Percentiles rank a stretch among this genome's conserved stretches.
phyloP scores from a whole-genome alignment of 257 asterid species.

The Coffea canephora region DNA sequence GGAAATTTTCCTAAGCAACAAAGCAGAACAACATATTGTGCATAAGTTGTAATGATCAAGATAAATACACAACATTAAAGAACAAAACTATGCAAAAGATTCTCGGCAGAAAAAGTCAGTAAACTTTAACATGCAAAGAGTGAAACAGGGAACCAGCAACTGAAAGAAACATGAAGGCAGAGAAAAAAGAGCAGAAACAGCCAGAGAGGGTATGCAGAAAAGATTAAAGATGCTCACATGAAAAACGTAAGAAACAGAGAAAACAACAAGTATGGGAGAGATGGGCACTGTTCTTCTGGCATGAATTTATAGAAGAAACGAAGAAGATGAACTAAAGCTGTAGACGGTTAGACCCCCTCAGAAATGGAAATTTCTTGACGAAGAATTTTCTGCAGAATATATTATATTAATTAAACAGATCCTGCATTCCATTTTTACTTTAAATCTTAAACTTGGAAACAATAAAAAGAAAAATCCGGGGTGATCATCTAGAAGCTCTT shows the following conservation, averaged over 20 bases:
- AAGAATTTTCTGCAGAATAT: background rate
- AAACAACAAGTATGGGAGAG: background rate
- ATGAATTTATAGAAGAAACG: constrained; percentile 1
- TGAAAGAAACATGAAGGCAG: background rate
- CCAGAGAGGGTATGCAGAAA: background rate
- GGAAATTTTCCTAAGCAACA: too few relatives aligned
- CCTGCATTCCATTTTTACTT: background rate
- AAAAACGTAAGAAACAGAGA: background rate
- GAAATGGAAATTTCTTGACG: background rate
- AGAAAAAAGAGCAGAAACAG: background rate
- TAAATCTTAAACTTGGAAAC: background rate
- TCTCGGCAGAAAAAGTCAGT: background rate
- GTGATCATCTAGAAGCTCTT: constrained; percentile 1
- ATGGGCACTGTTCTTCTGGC: background rate
- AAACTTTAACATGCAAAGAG: constrained; percentile 11
- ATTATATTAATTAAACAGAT: too few relatives aligned
- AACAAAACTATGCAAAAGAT: background rate
- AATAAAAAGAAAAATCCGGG: background rate
- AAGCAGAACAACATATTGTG: background rate
- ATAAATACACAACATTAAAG: background rate
- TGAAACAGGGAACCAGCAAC: background rate
- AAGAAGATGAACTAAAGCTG: background rate
- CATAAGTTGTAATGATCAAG: background rate
- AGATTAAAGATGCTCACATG: constrained; percentile 10
- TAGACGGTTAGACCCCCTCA: background rate